Percentiles rank a stretch among this genome's conserved stretches.
phyloP scores from a whole-genome alignment of 2,329 filamentous ascomycete species.

The Tetracladium maxilliforme region DNA sequence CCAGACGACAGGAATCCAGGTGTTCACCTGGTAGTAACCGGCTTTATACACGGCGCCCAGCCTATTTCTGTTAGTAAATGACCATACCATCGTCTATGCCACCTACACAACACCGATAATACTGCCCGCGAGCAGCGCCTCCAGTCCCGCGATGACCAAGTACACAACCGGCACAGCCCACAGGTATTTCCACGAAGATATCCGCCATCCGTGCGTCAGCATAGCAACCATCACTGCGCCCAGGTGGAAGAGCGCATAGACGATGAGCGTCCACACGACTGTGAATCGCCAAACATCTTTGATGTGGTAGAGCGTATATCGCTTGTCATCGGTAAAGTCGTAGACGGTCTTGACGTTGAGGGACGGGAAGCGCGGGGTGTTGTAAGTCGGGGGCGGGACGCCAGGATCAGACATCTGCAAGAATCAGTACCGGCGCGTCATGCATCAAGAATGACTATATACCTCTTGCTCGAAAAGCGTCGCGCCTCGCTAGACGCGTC shows the following conservation, averaged over 20 bases:
- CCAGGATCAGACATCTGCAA: no score
- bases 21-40: slow-evolving; percentile 54
- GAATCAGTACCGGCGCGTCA: no score
- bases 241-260: slow-evolving; percentile 47
- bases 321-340: no score
- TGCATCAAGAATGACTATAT: no score
- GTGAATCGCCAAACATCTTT: slow-evolving; percentile 57
- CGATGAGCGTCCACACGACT: slow-evolving; percentile 52
- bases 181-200: slow-evolving; percentile 15
- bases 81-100: slow-evolving; percentile 1
- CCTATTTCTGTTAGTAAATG: slow-evolving; percentile 18
- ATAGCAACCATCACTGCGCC: slow-evolving; percentile 27
- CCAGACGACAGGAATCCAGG: slow-evolving; percentile 62
- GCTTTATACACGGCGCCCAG: slow-evolving; percentile 51
- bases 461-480: no score
- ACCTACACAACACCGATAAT: slow-evolving; percentile 51
- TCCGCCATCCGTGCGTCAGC: slow-evolving; percentile 31
- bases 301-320: slow-evolving; percentile 51
- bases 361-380: slow-evolving; percentile 47
- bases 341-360: no score
- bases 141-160: slow-evolving; percentile 41
- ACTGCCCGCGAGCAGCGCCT: slow-evolving; percentile 51
- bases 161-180: slow-evolving; percentile 50
- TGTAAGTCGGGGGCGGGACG: slow-evolving; percentile 33
- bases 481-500: no score